Percentiles rank a stretch among this genome's conserved stretches.
Evolutionary conservation across 352 stramenopile genomes (phyloP).

Genomic region (Globisporangium nodosum): DNA sequence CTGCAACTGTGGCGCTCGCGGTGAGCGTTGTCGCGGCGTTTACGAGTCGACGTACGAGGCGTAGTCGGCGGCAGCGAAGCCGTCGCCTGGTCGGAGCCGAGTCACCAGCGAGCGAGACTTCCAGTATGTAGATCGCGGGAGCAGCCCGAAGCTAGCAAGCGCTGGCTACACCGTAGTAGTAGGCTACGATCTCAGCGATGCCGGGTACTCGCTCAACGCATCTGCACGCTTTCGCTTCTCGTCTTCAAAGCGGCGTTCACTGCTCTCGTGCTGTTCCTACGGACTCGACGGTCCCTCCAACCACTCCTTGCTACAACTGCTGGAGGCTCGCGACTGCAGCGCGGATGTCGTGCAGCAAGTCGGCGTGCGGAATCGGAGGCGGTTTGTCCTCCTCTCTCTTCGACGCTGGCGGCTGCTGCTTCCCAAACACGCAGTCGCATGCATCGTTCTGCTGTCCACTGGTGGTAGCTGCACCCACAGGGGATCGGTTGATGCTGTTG

Average conservation of each 20-base stretch:
- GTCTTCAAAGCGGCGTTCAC: not conserved
- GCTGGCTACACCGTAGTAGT: not conserved
- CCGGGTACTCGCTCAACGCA: not conserved
- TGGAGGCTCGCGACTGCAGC: conserved; percentile 33
- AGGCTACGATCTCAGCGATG: no score
- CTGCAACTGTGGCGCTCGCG: not conserved
- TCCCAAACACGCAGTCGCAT: conserved; percentile 42
- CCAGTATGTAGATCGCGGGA: not conserved
- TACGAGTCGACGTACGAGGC: not conserved
- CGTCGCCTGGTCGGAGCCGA: not conserved
- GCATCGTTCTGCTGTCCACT: conserved; percentile 8
- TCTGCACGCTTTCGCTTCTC: not conserved
- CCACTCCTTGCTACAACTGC: conserved; percentile 1
- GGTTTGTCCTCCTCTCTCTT: conserved; percentile 9
- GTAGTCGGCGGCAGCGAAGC: not conserved
- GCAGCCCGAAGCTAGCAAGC: not conserved
- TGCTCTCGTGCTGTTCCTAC: not conserved
- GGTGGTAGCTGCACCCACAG: not conserved
- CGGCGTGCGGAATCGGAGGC: conserved; percentile 16
- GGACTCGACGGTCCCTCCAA: not conserved
- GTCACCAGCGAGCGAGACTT: not conserved
- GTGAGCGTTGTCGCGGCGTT: not conserved
- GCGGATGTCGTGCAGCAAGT: conserved; percentile 36
- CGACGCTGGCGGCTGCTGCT: conserved; percentile 6
- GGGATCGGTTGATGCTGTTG: conserved; percentile 35